Conservation (phyloP, 179 eudicot genomes). For the Sideroxylon spinosum region DNA sequence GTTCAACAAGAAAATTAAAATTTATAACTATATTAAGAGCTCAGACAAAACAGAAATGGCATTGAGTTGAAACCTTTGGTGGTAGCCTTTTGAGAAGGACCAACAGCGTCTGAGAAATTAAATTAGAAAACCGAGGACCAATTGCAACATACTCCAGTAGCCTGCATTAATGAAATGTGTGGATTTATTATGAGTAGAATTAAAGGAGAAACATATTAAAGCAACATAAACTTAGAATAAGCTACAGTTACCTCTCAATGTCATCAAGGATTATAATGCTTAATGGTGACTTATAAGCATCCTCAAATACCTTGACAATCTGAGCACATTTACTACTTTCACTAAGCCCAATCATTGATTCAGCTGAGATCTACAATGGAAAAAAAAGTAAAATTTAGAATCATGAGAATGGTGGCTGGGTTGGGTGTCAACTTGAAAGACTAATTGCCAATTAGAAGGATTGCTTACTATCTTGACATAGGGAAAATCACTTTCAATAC, state of each 20-base stretch:
- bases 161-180: conserved; percentile 36
- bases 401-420: conserved; percentile 3
- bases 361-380: conserved; percentile 71
- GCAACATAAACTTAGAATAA: neutral
- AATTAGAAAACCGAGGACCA: conserved; percentile 95
- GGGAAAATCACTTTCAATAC: conserved; percentile 94
- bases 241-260: conserved; percentile 66
- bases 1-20: neutral
- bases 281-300: conserved; percentile 91
- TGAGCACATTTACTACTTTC: conserved; percentile 93
- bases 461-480: conserved; percentile 92
- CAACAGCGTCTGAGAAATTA: conserved; percentile 87
- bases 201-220: conserved; percentile 2
- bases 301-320: conserved; percentile 97
- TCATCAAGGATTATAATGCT: conserved; percentile 92
- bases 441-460: conserved; percentile 1
- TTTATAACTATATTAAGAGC: no score
- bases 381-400: conserved; percentile 5
- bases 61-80: conserved; percentile 36
- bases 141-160: conserved; percentile 85
- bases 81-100: conserved; percentile 95
- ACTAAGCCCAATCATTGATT: conserved; percentile 93
- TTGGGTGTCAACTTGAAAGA: neutral
- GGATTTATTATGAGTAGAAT: conserved; percentile 8
- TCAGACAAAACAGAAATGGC: no score